phyloP scores from a whole-genome alignment of 129 eudicot genomes.

The Escallonia rubra region DNA sequence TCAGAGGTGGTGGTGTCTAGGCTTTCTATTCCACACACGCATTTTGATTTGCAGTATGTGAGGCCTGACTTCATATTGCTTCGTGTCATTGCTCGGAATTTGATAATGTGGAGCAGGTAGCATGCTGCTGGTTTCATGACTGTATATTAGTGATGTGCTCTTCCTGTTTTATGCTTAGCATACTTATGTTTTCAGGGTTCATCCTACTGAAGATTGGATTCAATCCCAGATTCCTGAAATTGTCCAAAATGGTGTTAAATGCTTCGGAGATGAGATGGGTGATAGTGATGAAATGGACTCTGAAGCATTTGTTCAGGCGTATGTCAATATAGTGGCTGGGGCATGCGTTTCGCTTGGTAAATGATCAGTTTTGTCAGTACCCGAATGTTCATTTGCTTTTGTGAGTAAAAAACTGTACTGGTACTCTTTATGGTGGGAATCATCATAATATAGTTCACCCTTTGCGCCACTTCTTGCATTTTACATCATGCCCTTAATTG shows the following conservation, averaged over 20 bases:
- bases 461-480: too few relatives aligned
- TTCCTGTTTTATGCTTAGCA: not conserved
- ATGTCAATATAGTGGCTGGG: constrained; percentile 82
- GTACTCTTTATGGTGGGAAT: too few relatives aligned
- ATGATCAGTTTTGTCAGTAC: constrained; percentile 11
- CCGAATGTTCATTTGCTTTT: not conserved
- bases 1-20: constrained; percentile 66
- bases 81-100: constrained; percentile 85
- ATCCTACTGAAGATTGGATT: constrained; percentile 87
- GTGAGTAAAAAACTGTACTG: not conserved
- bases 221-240: constrained; percentile 79
- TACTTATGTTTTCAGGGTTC: constrained; percentile 45
- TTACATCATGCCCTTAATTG: too few relatives aligned
- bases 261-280: constrained; percentile 56
- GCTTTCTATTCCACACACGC: constrained; percentile 77
- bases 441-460: too few relatives aligned
- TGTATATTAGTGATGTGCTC: not conserved
- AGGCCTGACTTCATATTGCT: constrained; percentile 97
- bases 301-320: constrained; percentile 80
- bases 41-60: constrained; percentile 81
- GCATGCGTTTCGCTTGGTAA: constrained; percentile 93
- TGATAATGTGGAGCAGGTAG: constrained; percentile 98
- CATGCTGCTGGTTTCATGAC: not conserved
- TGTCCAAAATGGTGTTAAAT: constrained; percentile 50
- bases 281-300: constrained; percentile 72